phyloP scores from a whole-genome alignment of 257 asterid genomes.

The Paulownia fortunei region DNA sequence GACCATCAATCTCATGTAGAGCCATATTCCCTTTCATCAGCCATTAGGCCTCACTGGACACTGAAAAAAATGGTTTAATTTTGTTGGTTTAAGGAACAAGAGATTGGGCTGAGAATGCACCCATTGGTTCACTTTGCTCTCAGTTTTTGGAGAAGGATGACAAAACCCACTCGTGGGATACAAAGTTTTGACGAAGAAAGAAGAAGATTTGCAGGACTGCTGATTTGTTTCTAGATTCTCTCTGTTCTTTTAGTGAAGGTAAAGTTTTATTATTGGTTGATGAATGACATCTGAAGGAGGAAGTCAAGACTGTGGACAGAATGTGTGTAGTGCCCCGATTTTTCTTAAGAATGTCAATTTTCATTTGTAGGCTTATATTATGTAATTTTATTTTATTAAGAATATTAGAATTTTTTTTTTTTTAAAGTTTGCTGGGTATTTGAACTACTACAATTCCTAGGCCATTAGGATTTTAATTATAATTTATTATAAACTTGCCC shows the following conservation, averaged over 20 bases:
- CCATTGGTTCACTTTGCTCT: conserved; percentile 34
- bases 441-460: too few relatives aligned
- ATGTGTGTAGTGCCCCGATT: too few relatives aligned
- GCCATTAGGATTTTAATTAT: too few relatives aligned
- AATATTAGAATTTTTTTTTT: too few relatives aligned
- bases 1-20: conserved; percentile 81
- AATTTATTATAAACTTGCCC: too few relatives aligned
- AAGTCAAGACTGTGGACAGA: not conserved
- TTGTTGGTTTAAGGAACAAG: conserved; percentile 29
- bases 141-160: conserved; percentile 17
- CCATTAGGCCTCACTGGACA: conserved; percentile 70
- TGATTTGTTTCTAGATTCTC: not conserved
- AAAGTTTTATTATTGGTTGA: not conserved
- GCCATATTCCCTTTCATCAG: conserved; percentile 81
- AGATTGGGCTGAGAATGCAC: conserved; percentile 41
- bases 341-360: too few relatives aligned
- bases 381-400: too few relatives aligned
- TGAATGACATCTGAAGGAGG: not conserved
- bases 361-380: too few relatives aligned
- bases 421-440: too few relatives aligned
- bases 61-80: not conserved
- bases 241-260: too few relatives aligned
- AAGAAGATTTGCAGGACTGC: not conserved
- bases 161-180: too few relatives aligned
- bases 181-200: not conserved